Percentiles rank a stretch among this genome's conserved stretches.
These are phyloP conservation scores for Ganoderma sinense DNA, from an alignment of 1,284 basidiomycete species.

Conservation along the genomic window DNA sequence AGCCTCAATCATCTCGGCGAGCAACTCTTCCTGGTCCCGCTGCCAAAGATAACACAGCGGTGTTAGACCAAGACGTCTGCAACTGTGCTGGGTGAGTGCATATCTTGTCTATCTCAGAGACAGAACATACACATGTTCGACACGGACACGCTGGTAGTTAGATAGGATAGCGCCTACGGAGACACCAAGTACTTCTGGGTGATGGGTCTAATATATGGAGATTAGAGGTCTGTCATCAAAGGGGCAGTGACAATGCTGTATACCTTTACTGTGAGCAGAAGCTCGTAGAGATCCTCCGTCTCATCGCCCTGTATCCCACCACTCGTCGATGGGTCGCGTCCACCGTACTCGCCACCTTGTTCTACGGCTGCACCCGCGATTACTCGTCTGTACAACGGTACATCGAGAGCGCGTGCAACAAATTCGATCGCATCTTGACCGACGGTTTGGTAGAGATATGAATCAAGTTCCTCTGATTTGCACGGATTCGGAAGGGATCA, in stretches of 20 bases:
- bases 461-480: slow-evolving; percentile 92
- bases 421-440: slow-evolving; percentile 94
- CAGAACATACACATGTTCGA: slow-evolving; percentile 90
- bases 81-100: slow-evolving; percentile 52
- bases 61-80: slow-evolving; percentile 81
- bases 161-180: slow-evolving; percentile 97
- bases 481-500: slow-evolving; percentile 28
- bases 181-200: slow-evolving; percentile 89
- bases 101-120: not conserved
- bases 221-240: not conserved
- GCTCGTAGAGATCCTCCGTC: slow-evolving; percentile 92
- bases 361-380: slow-evolving; percentile 88
- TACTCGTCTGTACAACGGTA: slow-evolving; percentile 85
- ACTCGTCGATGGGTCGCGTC: slow-evolving; percentile 53
- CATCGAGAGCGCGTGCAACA: slow-evolving; percentile 85
- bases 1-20: slow-evolving; percentile 86
- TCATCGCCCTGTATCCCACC: slow-evolving; percentile 83
- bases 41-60: slow-evolving; percentile 96
- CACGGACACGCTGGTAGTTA: slow-evolving; percentile 95
- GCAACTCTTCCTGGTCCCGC: slow-evolving; percentile 83
- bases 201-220: slow-evolving; percentile 56
- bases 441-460: slow-evolving; percentile 98
- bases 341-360: slow-evolving; percentile 87
- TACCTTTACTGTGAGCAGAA: slow-evolving; percentile 82
- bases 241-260: not conserved